Evolutionary conservation across 805 yeast species (phyloP).

Genomic region (Lachancea sp.): DNA sequence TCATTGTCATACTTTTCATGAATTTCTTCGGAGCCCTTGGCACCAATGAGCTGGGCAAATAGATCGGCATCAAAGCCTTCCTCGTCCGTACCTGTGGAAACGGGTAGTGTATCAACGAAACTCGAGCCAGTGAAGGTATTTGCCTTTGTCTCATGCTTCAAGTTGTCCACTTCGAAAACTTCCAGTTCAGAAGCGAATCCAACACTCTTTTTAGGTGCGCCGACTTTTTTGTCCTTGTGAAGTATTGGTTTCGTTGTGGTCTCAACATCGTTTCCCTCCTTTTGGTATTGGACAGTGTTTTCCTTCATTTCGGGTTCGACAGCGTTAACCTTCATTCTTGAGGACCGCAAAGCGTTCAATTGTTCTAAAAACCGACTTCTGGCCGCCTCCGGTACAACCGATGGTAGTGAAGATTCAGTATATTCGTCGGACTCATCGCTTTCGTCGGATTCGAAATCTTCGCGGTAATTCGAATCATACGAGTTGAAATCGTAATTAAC

Average conservation of each 20-base stretch:
- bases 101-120: neutral
- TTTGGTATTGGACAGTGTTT: neutral
- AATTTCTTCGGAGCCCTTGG: conserved; percentile 26
- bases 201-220: conserved; percentile 23
- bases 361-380: conserved; percentile 25
- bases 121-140: conserved; percentile 23
- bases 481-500: conserved; percentile 22
- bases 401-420: conserved; percentile 10
- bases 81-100: neutral
- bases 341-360: conserved; percentile 19
- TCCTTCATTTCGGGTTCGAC: neutral
- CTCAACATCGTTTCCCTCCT: too few species aligned
- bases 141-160: conserved; percentile 27
- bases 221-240: conserved; percentile 4
- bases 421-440: conserved; percentile 17
- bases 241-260: conserved; percentile 5
- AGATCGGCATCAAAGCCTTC: conserved; percentile 30
- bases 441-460: conserved; percentile 7
- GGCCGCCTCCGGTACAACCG: conserved; percentile 24
- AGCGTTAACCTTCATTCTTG: neutral
- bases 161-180: conserved; percentile 30
- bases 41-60: conserved; percentile 30
- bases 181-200: conserved; percentile 30
- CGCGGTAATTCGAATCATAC: conserved; percentile 6
- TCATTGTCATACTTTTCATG: conserved; percentile 24